phyloP scores from a whole-genome alignment of 2,329 filamentous ascomycete species.

The Penicillium sp. region DNA sequence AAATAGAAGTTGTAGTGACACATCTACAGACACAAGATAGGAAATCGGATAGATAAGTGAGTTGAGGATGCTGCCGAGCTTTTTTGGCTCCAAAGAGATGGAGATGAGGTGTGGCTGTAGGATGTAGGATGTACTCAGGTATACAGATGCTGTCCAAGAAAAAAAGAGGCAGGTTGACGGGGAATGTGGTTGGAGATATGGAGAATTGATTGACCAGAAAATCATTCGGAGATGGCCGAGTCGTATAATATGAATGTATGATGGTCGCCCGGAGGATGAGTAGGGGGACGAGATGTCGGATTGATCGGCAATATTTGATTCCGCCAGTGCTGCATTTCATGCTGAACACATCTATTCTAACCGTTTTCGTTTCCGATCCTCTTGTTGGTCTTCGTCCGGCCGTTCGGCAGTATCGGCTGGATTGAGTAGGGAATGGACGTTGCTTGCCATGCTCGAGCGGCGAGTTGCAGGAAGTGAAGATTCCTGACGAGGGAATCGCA shows the following conservation, averaged over 20 bases:
- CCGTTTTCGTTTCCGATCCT: constrained; percentile 68
- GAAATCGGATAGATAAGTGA: constrained; percentile 2
- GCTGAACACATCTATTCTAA: constrained; percentile 47
- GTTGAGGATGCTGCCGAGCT: constrained; percentile 7
- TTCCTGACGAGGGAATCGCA: constrained; percentile 47
- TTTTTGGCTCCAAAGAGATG: constrained; percentile 13
- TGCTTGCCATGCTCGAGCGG: constrained; percentile 74
- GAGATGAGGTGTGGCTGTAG: constrained; percentile 12
- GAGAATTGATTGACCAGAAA: background rate
- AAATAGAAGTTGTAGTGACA: constrained; percentile 13
- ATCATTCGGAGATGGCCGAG: background rate
- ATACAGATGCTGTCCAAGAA: constrained; percentile 25
- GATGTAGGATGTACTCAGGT: constrained; percentile 19
- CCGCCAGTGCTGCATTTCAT: constrained; percentile 1
- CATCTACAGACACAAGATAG: constrained; percentile 29
- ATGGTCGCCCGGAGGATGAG: background rate
- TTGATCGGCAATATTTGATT: background rate
- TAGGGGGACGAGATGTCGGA: background rate
- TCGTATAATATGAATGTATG: background rate
- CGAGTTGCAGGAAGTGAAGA: constrained; percentile 64
- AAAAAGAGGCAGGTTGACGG: background rate
- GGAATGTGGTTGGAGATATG: constrained; percentile 10
- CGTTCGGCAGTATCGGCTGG: constrained; percentile 71
- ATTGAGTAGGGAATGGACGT: constrained; percentile 70
- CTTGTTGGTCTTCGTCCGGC: constrained; percentile 67